Evolutionary conservation across 1,284 basidiomycete species (phyloP), one percentile per base, ranked within the genome.

Genomic region (Boletellus dicymbophilus): DNA sequence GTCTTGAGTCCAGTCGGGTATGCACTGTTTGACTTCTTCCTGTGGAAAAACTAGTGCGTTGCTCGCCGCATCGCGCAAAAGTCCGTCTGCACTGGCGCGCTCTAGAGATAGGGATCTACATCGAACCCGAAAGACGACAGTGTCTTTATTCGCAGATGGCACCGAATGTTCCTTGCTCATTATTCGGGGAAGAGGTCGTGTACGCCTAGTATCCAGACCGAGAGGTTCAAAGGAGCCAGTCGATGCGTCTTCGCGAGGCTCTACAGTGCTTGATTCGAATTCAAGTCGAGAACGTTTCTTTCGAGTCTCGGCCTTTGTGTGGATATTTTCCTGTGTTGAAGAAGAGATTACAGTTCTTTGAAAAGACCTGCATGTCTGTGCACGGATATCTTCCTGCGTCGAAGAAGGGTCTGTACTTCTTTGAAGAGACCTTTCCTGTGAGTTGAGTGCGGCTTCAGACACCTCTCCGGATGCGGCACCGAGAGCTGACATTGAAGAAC

Each of bases 1-100:
- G 12, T 59, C 53, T 37, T 54, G 50, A 41, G 54, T 68, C 63
- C 63, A 65, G 30, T 65, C 59, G 43, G 41, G 50, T 21, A 61
- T 3, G 5, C 54, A 49, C 18, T 26, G 16, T n/a, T n/a, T 22
- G 10, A 21, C 31, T 36, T 15, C 48, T 37, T 58, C 56, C 27
- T 4, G 39, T 21, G 52, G n/a, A 18, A 42, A 3, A 7, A 25
- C 42, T 5, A 55, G 38, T 10, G 46, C 58, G 39, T 62, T 54
- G 23, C 44, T 55, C 11, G 51, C 54, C 31, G 15, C 34, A 40
- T 66, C 62, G 30, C 39, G 53, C 22, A 66, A 30, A 12, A 60
- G 43, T 25, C 52, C 60, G 18, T 60, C 58, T 8, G 16, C 41
- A 37, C n/a, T n/a, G n/a, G n/a, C n/a, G n/a, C 57, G 27, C 33